Evolutionary conservation across 225 moss, liverwort and hornwort genomes (phyloP).

Genomic region (Ulota crispa): DNA sequence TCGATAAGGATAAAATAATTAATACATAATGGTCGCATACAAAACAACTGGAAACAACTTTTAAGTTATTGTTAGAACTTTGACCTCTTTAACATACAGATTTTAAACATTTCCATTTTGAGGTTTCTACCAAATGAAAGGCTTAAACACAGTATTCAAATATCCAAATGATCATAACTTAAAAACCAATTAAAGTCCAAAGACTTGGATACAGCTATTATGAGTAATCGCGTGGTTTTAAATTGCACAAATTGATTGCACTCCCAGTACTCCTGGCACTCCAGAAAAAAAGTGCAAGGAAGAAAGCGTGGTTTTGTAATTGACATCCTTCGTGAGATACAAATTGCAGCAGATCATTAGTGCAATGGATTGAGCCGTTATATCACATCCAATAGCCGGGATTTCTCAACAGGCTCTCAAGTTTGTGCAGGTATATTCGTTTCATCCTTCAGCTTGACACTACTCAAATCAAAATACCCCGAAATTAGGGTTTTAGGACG

Average conservation of each 20-base stretch:
- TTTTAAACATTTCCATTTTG: not conserved
- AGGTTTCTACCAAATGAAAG: not conserved
- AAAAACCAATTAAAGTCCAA: not conserved
- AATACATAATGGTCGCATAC: not conserved
- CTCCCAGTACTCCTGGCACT: not conserved
- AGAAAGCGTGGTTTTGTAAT: not conserved
- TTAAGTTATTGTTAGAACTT: not conserved
- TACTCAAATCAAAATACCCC: not conserved
- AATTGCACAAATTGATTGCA: not conserved
- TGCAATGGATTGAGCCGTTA: not conserved
- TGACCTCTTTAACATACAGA: not conserved
- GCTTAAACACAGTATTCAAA: not conserved
- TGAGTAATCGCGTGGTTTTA: not conserved
- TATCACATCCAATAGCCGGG: not conserved
- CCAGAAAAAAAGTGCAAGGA: not conserved
- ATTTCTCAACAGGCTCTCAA: not conserved
- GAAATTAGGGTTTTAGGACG: conserved; percentile 35
- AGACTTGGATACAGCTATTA: not conserved
- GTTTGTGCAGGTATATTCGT: not conserved
- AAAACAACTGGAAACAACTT: not conserved
- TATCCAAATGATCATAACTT: not conserved
- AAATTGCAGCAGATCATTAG: conserved; percentile 10
- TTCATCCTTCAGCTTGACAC: not conserved
- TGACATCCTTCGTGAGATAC: not conserved
- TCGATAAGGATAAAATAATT: not conserved